These are phyloP conservation scores for Podospora australis DNA, from an alignment of 495 filamentous ascomycete genomes.

Conservation along the genomic window DNA sequence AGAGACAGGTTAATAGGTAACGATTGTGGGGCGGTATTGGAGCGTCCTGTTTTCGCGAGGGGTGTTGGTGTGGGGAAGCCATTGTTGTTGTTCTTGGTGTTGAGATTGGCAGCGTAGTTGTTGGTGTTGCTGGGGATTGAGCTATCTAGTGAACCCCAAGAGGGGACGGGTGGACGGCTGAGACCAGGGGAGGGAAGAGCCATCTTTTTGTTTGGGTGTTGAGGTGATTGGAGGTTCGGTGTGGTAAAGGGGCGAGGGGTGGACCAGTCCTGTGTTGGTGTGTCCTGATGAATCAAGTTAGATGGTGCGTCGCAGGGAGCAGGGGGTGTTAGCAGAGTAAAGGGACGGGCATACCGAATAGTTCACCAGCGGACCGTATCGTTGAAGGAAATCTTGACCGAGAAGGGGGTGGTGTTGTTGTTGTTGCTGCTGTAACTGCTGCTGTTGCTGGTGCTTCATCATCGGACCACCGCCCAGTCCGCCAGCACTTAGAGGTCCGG, in stretches of 20 bases:
- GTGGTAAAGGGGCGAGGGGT: constrained; percentile 15
- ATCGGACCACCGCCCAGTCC: background rate
- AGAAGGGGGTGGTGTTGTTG: constrained; percentile 8
- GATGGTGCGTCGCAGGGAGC: background rate
- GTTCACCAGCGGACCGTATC: constrained; percentile 30
- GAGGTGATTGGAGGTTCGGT: constrained; percentile 7
- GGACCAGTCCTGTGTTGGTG: constrained; percentile 18
- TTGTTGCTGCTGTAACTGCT: background rate
- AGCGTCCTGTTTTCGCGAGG: too few species aligned
- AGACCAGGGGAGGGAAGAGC: constrained; percentile 18
- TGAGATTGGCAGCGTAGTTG: constrained; percentile 8
- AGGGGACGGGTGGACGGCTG: constrained; percentile 21
- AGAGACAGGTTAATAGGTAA: constrained; percentile 67
- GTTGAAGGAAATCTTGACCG: constrained; percentile 24
- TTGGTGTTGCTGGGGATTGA: constrained; percentile 16
- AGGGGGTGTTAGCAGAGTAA: background rate
- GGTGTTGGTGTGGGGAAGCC: constrained; percentile 5
- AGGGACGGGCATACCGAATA: constrained; percentile 18
- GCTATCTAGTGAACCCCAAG: constrained; percentile 16
- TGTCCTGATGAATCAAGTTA: constrained; percentile 6
- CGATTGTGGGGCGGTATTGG: constrained; percentile 1
- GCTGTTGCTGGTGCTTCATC: constrained; percentile 8
- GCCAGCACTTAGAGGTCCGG: background rate
- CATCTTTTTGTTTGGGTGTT: constrained; percentile 23
- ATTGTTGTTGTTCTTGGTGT: constrained; percentile 12